Evolutionary conservation across 75 land plant genomes (phyloP).

Genomic region (Cunninghamia lanceolata): DNA sequence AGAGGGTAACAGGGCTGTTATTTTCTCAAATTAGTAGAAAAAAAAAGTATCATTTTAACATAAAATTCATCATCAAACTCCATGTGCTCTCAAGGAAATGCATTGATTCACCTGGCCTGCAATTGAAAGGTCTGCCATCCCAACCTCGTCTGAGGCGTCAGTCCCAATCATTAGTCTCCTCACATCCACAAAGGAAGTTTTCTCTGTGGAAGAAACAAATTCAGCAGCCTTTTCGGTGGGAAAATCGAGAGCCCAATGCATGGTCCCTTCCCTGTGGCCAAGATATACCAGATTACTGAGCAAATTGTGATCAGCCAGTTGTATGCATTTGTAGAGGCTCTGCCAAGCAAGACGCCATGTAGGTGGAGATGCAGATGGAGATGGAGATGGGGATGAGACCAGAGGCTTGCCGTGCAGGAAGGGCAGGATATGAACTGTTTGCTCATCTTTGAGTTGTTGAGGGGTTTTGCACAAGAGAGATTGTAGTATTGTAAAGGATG

Average conservation of each 20-base stretch:
- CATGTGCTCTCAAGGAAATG: no score
- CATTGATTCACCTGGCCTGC: conserved; percentile 74
- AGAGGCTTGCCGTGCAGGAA: conserved; percentile 73
- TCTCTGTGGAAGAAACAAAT: not conserved
- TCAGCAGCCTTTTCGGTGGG: conserved; percentile 17
- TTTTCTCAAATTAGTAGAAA: no score
- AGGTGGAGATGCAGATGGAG: conserved; percentile 3
- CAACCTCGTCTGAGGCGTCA: conserved; percentile 46
- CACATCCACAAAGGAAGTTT: conserved; percentile 63
- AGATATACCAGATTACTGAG: conserved; percentile 60
- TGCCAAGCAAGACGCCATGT: conserved; percentile 80
- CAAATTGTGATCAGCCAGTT: conserved; percentile 13
- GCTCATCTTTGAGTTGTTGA: not conserved
- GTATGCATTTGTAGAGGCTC: conserved; percentile 26
- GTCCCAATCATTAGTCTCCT: conserved; percentile 87
- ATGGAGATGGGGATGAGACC: conserved; percentile 15
- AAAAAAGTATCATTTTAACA: no score
- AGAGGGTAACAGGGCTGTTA: no score
- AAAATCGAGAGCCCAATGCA: conserved; percentile 67
- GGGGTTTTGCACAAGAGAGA: not conserved
- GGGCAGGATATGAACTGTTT: conserved; percentile 36
- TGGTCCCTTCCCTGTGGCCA: conserved; percentile 42
- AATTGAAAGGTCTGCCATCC: conserved; percentile 83
- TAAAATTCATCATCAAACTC: no score
- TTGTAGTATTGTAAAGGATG: not conserved